Evolutionary conservation across 2,329 filamentous ascomycete genomes (phyloP).

Genomic region (Thielaviopsis euricoi): DNA sequence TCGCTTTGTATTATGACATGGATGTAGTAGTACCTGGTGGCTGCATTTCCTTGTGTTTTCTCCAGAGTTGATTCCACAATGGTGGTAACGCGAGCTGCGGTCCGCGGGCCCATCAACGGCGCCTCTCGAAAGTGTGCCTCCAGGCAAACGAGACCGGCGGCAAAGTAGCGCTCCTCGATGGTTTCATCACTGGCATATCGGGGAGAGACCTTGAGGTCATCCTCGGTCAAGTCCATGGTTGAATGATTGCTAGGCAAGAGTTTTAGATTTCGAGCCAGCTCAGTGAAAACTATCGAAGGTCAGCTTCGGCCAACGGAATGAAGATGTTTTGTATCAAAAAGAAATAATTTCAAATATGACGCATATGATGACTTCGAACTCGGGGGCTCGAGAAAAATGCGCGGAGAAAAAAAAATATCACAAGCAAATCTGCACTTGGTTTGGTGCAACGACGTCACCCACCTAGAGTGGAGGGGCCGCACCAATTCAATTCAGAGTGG

Average conservation of each 20-base stretch:
- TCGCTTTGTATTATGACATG: neutral
- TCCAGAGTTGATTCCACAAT: constrained; percentile 46
- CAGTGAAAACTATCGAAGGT: too few relatives aligned
- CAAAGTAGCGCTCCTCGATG: constrained; percentile 48
- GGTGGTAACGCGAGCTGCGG: constrained; percentile 35
- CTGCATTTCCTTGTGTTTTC: constrained; percentile 44
- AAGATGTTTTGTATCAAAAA: too few relatives aligned
- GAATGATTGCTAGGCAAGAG: neutral
- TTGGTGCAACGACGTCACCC: too few relatives aligned
- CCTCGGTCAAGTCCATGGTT: neutral
- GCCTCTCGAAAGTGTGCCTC: constrained; percentile 43
- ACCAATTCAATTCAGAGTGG: too few relatives aligned
- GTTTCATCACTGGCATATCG: constrained; percentile 23
- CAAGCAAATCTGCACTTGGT: too few relatives aligned
- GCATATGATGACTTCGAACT: too few relatives aligned
- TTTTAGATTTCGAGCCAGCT: neutral
- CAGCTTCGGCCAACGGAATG: too few relatives aligned
- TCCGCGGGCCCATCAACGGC: constrained; percentile 39
- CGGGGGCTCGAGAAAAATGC: too few relatives aligned
- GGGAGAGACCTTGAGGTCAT: neutral
- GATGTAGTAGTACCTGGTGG: constrained; percentile 43
- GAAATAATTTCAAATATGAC: too few relatives aligned
- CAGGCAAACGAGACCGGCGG: constrained; percentile 41
- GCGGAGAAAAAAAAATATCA: too few relatives aligned
- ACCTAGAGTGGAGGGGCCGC: too few relatives aligned